phyloP scores from a whole-genome alignment of 768 basidiomycete genomes.

The Suillus paluster region DNA sequence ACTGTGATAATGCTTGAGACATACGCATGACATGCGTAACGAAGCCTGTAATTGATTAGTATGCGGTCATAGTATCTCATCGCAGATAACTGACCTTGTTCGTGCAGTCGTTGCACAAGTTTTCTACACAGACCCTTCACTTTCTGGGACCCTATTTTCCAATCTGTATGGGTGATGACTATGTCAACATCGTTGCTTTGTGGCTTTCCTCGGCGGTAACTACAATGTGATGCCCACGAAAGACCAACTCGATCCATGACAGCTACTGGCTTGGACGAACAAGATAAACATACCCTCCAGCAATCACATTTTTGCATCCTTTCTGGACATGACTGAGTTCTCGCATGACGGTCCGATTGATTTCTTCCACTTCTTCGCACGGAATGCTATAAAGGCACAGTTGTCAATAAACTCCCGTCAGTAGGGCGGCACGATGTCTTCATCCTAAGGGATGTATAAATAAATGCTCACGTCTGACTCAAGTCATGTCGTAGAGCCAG shows the following conservation, averaged over 20 bases:
- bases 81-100: constrained; percentile 49
- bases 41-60: constrained; percentile 48
- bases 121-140: constrained; percentile 67
- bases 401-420: neutral
- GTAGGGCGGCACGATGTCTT: neutral
- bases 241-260: neutral
- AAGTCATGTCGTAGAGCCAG: constrained; percentile 65
- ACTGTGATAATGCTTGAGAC: constrained; percentile 24
- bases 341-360: constrained; percentile 66
- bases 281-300: constrained; percentile 67
- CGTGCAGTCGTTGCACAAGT: constrained; percentile 60
- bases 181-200: constrained; percentile 90
- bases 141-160: constrained; percentile 43
- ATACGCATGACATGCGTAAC: constrained; percentile 86
- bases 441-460: neutral
- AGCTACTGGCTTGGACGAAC: neutral
- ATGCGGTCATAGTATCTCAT: neutral
- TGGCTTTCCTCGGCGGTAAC: constrained; percentile 84
- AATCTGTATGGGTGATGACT: constrained; percentile 75
- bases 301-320: constrained; percentile 76
- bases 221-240: constrained; percentile 29
- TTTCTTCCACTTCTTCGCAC: constrained; percentile 77
- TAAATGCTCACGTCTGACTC: constrained; percentile 42
- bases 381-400: constrained; percentile 57
- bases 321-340: constrained; percentile 65